These are phyloP conservation scores for Xylaria multiplex DNA, from an alignment of 2,329 filamentous ascomycete genomes.

Conservation along the genomic window DNA sequence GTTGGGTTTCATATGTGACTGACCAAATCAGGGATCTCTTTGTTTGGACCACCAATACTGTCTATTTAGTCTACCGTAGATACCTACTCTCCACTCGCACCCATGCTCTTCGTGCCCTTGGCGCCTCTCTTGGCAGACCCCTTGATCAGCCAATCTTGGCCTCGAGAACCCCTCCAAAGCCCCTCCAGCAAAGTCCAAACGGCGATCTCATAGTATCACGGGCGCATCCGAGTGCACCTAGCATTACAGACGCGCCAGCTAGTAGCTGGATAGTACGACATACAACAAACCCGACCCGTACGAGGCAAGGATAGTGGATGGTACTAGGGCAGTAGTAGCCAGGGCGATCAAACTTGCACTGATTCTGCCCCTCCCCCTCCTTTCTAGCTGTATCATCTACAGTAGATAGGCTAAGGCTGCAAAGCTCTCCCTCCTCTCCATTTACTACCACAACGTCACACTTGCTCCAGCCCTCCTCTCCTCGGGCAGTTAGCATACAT, in stretches of 20 bases:
- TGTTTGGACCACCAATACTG: neutral
- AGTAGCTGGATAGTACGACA: slow-evolving; percentile 7
- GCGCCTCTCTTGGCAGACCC: slow-evolving; percentile 32
- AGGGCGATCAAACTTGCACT: slow-evolving; percentile 14
- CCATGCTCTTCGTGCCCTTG: slow-evolving; percentile 9
- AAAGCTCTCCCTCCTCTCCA: slow-evolving; percentile 16
- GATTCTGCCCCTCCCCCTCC: slow-evolving; percentile 36
- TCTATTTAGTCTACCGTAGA: no score
- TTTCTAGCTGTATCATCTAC: slow-evolving; percentile 13
- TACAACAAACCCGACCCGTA: neutral
- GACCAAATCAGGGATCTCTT: slow-evolving; percentile 22
- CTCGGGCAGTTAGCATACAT: slow-evolving; percentile 4
- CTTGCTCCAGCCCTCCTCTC: slow-evolving; percentile 3
- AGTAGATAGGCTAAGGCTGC: slow-evolving; percentile 2
- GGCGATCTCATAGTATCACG: slow-evolving; percentile 14
- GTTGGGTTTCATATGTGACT: slow-evolving; percentile 27
- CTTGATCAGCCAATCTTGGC: slow-evolving; percentile 35
- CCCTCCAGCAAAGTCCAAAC: slow-evolving; percentile 20
- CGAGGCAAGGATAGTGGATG: neutral
- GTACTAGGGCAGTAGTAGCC: slow-evolving; percentile 1
- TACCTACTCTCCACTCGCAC: slow-evolving; percentile 1
- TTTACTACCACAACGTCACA: slow-evolving; percentile 21
- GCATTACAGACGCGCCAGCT: slow-evolving; percentile 10
- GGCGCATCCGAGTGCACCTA: slow-evolving; percentile 10
- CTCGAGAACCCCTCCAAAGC: slow-evolving; percentile 24